These are phyloP conservation scores for Cadophora sp. DNA, from an alignment of 2,329 filamentous ascomycete species.

Conservation along the genomic window DNA sequence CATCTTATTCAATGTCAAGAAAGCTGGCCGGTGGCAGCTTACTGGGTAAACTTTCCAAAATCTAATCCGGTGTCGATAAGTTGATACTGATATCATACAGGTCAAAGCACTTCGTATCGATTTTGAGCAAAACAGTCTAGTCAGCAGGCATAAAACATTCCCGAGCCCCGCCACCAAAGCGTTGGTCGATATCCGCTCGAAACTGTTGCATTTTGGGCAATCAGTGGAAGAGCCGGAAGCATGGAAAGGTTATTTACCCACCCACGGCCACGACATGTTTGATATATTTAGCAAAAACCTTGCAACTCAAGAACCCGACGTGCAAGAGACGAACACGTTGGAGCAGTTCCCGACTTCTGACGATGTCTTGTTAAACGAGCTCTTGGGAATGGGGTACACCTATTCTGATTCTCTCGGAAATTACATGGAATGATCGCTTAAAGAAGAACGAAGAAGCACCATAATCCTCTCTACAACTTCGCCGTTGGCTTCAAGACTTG, in stretches of 20 bases:
- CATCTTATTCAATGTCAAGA: conserved; percentile 17
- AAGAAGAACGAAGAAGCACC: not conserved
- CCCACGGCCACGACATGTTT: conserved; percentile 11
- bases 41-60: conserved; percentile 1
- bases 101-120: conserved; percentile 14
- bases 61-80: not conserved
- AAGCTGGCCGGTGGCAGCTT: conserved; percentile 18
- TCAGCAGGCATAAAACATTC: not conserved
- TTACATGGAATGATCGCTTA: not conserved
- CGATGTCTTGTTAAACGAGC: conserved; percentile 10
- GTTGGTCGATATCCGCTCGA: conserved; percentile 11
- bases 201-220: conserved; percentile 15
- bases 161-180: not conserved
- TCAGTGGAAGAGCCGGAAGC: not conserved
- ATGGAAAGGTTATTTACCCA: conserved; percentile 16
- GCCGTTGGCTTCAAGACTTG: conserved; percentile 79
- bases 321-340: not conserved
- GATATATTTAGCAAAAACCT: conserved; percentile 1
- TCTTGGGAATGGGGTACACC: conserved; percentile 14
- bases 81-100: not conserved
- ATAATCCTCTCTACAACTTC: not conserved
- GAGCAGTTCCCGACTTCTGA: conserved; percentile 10
- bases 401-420: not conserved
- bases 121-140: conserved; percentile 17
- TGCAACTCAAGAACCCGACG: not conserved